Conservation (phyloP, 176 grass and related monocot genomes). For the Cenchrus purpureus region DNA sequence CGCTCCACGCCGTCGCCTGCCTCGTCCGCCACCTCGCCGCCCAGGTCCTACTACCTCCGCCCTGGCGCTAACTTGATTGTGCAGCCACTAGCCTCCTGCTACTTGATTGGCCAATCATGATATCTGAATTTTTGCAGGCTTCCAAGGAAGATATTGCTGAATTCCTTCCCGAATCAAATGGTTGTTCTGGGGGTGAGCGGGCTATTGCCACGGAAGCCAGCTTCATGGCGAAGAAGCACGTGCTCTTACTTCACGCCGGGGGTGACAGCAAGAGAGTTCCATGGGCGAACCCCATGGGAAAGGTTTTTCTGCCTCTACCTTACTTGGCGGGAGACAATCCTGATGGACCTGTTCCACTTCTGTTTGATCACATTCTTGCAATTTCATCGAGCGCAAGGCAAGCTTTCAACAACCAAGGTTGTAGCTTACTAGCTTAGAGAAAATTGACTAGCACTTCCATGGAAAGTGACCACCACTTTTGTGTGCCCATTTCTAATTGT, state of each 20-base stretch:
- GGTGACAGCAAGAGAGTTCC: slow-evolving; percentile 96
- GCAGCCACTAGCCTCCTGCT: not conserved
- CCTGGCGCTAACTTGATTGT: not conserved
- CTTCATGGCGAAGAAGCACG: slow-evolving; percentile 65
- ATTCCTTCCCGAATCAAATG: slow-evolving; percentile 23
- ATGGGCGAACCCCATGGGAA: slow-evolving; percentile 97
- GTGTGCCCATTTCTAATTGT: slow-evolving; percentile 22
- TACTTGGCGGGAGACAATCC: slow-evolving; percentile 79
- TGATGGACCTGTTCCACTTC: slow-evolving; percentile 77
- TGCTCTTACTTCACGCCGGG: slow-evolving; percentile 90
- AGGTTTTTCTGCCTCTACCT: slow-evolving; percentile 84
- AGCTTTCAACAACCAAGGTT: slow-evolving; percentile 91
- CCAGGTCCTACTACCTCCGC: slow-evolving; percentile 30
- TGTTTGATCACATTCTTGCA: slow-evolving; percentile 90
- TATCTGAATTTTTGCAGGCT: slow-evolving; percentile 51
- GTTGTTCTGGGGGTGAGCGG: slow-evolving; percentile 2
- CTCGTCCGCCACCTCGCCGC: slow-evolving; percentile 62
- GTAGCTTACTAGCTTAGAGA: slow-evolving; percentile 25
- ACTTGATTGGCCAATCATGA: slow-evolving; percentile 15
- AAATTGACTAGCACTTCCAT: not conserved
- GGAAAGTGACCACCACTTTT: not conserved
- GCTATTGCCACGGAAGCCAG: slow-evolving; percentile 32
- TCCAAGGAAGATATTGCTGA: slow-evolving; percentile 45
- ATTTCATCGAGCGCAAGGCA: slow-evolving; percentile 86
- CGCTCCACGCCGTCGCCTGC: slow-evolving; percentile 73